Conservation (phyloP, 306 rosid species). For the Ziziphus jujuba region DNA sequence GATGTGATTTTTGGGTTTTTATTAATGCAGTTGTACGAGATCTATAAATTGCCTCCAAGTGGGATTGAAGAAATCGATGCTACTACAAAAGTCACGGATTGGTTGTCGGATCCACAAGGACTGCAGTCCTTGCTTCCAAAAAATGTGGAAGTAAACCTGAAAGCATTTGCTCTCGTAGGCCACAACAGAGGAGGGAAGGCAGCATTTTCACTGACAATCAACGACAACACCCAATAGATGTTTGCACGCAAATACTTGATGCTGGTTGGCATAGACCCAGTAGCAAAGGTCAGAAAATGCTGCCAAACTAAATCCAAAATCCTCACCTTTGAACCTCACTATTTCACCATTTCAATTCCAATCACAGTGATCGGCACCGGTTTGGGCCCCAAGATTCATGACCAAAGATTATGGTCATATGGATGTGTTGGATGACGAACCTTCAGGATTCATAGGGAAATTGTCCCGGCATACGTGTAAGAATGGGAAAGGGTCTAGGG, state of each 20-base stretch:
- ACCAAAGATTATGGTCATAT: conserved; percentile 56
- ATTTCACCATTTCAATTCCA: conserved; percentile 37
- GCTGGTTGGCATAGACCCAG: conserved; percentile 56
- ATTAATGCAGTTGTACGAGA: conserved; percentile 22
- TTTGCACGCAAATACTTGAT: conserved; percentile 33
- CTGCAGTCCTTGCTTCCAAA: conserved; percentile 38
- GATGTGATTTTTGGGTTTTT: neutral
- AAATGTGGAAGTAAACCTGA: conserved; percentile 32
- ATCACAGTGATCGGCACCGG: conserved; percentile 57
- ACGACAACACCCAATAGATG: conserved; percentile 28
- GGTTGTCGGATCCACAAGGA: conserved; percentile 31
- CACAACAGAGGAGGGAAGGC: conserved; percentile 63
- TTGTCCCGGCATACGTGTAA: conserved; percentile 34
- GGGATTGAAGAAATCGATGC: conserved; percentile 32
- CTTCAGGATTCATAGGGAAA: conserved; percentile 5
- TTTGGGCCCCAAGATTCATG: conserved; percentile 51
- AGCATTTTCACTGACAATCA: conserved; percentile 48
- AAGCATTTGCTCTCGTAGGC: conserved; percentile 35
- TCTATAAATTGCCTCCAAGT: conserved; percentile 1
- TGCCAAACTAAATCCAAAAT: conserved; percentile 34
- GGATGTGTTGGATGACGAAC: conserved; percentile 57
- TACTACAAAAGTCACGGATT: conserved; percentile 42
- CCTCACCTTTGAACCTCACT: conserved; percentile 28
- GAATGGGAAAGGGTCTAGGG: conserved; percentile 42
- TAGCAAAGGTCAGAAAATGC: conserved; percentile 27